Conservation (phyloP, 176 grass and related monocot genomes). For the Avena sativa region DNA sequence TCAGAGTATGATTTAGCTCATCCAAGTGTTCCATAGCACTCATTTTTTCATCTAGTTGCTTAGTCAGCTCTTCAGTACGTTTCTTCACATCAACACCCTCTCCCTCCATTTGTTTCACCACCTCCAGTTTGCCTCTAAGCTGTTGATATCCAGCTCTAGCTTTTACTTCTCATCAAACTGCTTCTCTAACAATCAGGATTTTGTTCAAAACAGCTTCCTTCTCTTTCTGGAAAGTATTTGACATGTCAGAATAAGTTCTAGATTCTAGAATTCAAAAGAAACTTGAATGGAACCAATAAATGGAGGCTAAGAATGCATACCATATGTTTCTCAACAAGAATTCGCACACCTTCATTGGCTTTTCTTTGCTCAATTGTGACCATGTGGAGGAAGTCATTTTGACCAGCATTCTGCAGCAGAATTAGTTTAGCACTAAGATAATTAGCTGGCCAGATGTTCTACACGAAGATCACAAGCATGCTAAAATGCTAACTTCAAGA, state of each 20-base stretch:
- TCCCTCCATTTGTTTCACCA: too few relatives aligned
- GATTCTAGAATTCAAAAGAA: not conserved
- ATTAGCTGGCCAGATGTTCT: not conserved
- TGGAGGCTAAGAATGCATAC: not conserved
- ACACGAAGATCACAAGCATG: not conserved
- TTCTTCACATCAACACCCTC: too few relatives aligned
- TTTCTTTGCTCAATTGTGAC: conserved; percentile 48
- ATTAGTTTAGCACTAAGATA: conserved; percentile 28
- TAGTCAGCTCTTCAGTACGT: conserved; percentile 30
- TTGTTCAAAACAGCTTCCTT: conserved; percentile 12
- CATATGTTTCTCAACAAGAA: conserved; percentile 52
- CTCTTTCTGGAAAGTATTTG: conserved; percentile 29
- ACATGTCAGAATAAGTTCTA: not conserved
- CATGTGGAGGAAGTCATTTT: conserved; percentile 45
- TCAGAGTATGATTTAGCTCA: conserved; percentile 44
- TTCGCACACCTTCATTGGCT: conserved; percentile 17
- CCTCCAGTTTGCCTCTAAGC: conserved; percentile 22
- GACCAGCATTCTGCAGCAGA: conserved; percentile 36
- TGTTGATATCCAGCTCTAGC: conserved; percentile 47
- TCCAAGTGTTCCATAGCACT: conserved; percentile 19
- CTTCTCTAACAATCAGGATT: conserved; percentile 50
- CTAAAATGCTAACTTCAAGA: not conserved
- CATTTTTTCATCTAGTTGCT: conserved; percentile 39
- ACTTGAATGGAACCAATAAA: not conserved
- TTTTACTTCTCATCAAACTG: not conserved